Evolutionary conservation across 768 basidiomycete genomes (phyloP).

Genomic region (Suillus subluteus): DNA sequence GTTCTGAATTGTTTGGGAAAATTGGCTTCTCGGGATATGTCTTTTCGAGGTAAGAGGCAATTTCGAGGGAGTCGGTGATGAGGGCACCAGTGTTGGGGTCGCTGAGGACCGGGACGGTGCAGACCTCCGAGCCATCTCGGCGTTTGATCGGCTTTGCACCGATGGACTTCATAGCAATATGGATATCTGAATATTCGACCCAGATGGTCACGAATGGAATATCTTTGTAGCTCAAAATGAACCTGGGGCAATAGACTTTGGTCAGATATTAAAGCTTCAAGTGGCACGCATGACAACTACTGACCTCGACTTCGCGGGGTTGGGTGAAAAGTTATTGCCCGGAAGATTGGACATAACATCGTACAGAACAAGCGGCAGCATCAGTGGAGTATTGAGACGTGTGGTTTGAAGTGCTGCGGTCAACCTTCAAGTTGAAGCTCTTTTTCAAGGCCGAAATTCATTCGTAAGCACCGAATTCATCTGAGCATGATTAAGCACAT

Average conservation of each 20-base stretch:
- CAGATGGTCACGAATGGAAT: conserved; percentile 38
- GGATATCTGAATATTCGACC: conserved; percentile 40
- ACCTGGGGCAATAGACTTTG: conserved; percentile 24
- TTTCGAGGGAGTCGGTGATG: conserved; percentile 36
- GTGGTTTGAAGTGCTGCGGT: not conserved
- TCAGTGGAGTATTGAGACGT: not conserved
- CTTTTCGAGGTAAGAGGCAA: conserved; percentile 41
- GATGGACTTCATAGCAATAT: conserved; percentile 26
- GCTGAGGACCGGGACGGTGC: conserved; percentile 39
- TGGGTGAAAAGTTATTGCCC: conserved; percentile 39
- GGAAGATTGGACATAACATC: conserved; percentile 39
- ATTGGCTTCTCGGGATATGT: conserved; percentile 36
- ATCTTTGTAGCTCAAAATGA: conserved; percentile 35
- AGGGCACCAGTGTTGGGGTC: conserved; percentile 35
- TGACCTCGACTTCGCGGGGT: conserved; percentile 43
- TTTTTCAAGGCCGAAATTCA: not conserved
- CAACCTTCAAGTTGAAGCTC: not conserved
- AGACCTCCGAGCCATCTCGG: conserved; percentile 23
- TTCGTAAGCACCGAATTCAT: not conserved
- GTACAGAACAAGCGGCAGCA: conserved; percentile 38
- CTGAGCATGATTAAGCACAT: not conserved
- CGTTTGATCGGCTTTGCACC: conserved; percentile 27
- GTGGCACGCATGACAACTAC: not conserved
- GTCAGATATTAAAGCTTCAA: not conserved
- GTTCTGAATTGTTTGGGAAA: conserved; percentile 29